Evolutionary conservation across 768 basidiomycete genomes (phyloP), one percentile per base, ranked within the genome.

Genomic region (Suillus paluster): DNA sequence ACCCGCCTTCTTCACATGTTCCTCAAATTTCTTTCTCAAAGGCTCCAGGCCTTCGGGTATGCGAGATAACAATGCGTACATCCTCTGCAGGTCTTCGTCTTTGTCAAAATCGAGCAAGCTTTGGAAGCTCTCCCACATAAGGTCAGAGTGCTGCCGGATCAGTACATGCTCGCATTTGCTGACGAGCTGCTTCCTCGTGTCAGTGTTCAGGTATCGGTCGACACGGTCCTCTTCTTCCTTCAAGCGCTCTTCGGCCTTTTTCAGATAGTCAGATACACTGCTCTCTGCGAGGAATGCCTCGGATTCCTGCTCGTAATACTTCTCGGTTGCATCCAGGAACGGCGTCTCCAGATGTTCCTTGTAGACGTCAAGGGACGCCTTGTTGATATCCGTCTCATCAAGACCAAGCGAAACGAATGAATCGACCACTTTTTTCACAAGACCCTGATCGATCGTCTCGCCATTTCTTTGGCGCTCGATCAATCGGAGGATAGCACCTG

Each of bases 401-500:
- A 99, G 79, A 39, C 97, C 97, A 23, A 99, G 88, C 3, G 95
- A 96, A 27, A 99, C 91, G 68, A 98, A 93, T 14, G 93, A 96
- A 68, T 97, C 95, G 60, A 99, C 88, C 66, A 97, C 94, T 74
- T 92, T 93, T 81, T 95, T 98, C 63, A 98, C 86, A 38, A 98
- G 83, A 38, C 91, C 88, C 66, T 95, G 93, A 73, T 98, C 95
- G 71, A 98, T 95, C 23, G 86, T 87, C 70, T 97, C 94, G 41
- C 97, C 97, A 70, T 98, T 94, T 67, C 97, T 83, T 76, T 99
- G 96, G 44, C 85, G 85, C 78, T 99, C 96, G 68, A 99, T 94
- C 56, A 98, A 82, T 58, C 90, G 85, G 49, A 99, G 83, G 50
- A 99, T 85, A 10, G 96, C 95, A 63, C 86, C 86, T 0, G 94